phyloP scores from a whole-genome alignment of 768 basidiomycete species.

The Cantharellus cinnabarinus region DNA sequence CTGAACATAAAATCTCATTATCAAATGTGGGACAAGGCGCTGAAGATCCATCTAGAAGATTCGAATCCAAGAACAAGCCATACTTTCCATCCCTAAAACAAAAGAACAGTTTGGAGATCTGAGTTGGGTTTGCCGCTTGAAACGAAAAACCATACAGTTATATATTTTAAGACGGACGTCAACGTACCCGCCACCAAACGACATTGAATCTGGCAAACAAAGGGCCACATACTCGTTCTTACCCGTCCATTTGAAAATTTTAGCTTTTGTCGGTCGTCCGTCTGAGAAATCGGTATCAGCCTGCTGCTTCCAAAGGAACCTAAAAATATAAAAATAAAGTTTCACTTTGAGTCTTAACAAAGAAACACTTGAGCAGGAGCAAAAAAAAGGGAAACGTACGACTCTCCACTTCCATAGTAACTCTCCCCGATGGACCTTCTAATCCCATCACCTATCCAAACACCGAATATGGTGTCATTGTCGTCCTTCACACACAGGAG shows the following conservation, averaged over 20 bases:
- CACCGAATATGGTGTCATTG: conserved; percentile 52
- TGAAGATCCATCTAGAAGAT: conserved; percentile 65
- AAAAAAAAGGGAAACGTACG: conserved; percentile 21
- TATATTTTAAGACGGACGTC: background rate
- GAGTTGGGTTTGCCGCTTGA: too few species aligned
- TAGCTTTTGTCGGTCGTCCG: conserved; percentile 22
- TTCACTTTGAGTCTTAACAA: background rate
- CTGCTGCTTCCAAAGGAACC: conserved; percentile 53
- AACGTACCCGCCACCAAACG: conserved; percentile 82
- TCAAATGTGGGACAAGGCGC: conserved; percentile 71
- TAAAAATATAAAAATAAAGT: conserved; percentile 12
- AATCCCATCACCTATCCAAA: conserved; percentile 56
- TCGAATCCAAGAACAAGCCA: conserved; percentile 71
- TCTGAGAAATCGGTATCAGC: conserved; percentile 8
- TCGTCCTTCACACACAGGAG: conserved; percentile 49
- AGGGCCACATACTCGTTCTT: conserved; percentile 78
- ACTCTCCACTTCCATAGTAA: conserved; percentile 82
- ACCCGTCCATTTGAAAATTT: conserved; percentile 68
- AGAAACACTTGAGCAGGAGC: background rate
- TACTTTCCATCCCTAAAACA: conserved; percentile 58
- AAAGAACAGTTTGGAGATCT: background rate
- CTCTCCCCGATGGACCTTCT: conserved; percentile 28
- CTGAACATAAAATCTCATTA: conserved; percentile 60
- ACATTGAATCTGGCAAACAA: conserved; percentile 60
- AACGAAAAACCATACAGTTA: background rate